phyloP scores from a whole-genome alignment of 148 eudicot species.

The Tetragonia tetragonoides region DNA sequence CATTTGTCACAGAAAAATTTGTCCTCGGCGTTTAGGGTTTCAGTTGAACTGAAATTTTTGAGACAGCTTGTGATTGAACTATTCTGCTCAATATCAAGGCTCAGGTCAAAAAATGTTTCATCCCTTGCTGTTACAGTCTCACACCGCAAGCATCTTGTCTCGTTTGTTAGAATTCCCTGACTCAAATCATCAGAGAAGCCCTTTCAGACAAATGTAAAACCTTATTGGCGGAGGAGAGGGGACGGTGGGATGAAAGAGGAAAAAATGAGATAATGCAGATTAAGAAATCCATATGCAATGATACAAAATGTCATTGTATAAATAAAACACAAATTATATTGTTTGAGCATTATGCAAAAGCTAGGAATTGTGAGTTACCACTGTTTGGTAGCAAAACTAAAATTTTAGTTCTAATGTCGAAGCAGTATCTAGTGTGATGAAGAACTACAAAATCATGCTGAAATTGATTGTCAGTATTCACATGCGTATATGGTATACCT shows the following conservation, averaged over 20 bases:
- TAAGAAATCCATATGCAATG: neutral
- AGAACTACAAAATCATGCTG: neutral
- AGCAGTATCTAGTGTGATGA: too few species aligned
- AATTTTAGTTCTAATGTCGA: too few species aligned
- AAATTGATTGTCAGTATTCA: neutral
- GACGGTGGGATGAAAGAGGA: neutral
- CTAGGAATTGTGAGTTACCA: too few species aligned
- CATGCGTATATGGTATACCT: neutral
- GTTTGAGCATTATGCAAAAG: too few species aligned
- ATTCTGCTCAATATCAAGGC: conserved; percentile 91
- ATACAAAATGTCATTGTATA: neutral
- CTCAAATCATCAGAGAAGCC: conserved; percentile 15
- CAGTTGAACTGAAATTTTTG: conserved; percentile 85
- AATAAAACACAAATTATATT: neutral
- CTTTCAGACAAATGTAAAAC: conserved; percentile 12
- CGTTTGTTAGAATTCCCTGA: conserved; percentile 84
- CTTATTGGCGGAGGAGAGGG: neutral
- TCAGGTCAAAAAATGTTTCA: conserved; percentile 78
- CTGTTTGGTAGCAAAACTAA: too few species aligned
- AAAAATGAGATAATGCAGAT: neutral
- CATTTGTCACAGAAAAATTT: conserved; percentile 92
- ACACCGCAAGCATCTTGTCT: conserved; percentile 81
- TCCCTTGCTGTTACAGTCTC: conserved; percentile 93
- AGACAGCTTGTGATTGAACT: conserved; percentile 85
- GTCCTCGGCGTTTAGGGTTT: conserved; percentile 91